phyloP scores from a whole-genome alignment of 768 basidiomycete species.

The Psilocybe azurescens region DNA sequence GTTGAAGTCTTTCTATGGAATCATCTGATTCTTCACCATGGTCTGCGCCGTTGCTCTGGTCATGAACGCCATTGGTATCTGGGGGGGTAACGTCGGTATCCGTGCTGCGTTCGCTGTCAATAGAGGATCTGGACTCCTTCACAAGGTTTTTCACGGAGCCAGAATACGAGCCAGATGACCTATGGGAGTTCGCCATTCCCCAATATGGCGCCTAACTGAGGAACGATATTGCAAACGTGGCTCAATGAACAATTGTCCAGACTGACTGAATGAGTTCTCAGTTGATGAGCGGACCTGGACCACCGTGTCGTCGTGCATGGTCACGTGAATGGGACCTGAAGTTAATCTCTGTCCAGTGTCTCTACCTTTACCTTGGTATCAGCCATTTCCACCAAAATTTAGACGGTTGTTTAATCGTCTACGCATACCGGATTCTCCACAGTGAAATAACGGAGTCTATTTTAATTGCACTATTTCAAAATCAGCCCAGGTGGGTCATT shows the following conservation, averaged over 20 bases:
- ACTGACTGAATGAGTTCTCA: neutral
- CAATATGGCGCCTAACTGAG: neutral
- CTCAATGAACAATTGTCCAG: neutral
- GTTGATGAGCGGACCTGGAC: neutral
- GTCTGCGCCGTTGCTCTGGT: slow-evolving; percentile 36
- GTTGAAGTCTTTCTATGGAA: slow-evolving; percentile 64
- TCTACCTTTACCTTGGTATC: neutral
- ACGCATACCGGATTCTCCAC: neutral
- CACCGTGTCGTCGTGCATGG: neutral
- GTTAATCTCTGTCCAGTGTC: slow-evolving; percentile 2
- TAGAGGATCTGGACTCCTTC: slow-evolving; percentile 43
- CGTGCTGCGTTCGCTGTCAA: slow-evolving; percentile 51
- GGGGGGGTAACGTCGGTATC: slow-evolving; percentile 30
- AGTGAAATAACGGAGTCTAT: too few relatives aligned
- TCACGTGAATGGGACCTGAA: slow-evolving; percentile 11
- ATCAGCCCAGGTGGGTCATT: neutral
- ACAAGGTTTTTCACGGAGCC: slow-evolving; percentile 31
- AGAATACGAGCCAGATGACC: slow-evolving; percentile 32
- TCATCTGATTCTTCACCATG: slow-evolving; percentile 48
- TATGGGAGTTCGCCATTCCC: slow-evolving; percentile 25
- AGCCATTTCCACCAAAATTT: slow-evolving; percentile 7
- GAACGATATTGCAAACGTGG: slow-evolving; percentile 4
- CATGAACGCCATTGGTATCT: slow-evolving; percentile 41
- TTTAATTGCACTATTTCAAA: neutral
- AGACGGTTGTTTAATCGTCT: neutral